Percentiles rank a stretch among this genome's conserved stretches.
Evolutionary conservation across 2,329 filamentous ascomycete genomes (phyloP).

Genomic region (Cordyceps pruinosa): DNA sequence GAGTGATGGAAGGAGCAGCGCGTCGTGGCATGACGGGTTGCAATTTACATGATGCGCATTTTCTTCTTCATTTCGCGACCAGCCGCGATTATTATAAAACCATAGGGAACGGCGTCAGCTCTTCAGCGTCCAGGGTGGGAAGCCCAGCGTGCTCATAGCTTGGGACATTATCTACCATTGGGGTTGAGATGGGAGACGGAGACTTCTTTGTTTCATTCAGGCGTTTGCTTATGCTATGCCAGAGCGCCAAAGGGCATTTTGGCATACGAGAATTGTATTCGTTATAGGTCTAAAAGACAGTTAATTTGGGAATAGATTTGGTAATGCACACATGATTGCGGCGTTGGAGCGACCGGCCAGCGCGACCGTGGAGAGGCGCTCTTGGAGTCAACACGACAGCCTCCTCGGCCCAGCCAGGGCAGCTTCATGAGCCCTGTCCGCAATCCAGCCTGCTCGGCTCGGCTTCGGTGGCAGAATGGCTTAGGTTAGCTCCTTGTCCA

Average conservation of each 20-base stretch:
- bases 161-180: slow-evolving; percentile 4
- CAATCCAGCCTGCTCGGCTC: not conserved
- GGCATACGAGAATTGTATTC: slow-evolving; percentile 8
- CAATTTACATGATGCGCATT: not conserved
- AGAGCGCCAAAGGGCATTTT: not conserved
- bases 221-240: slow-evolving; percentile 4
- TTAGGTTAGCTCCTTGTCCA: not conserved
- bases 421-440: not conserved
- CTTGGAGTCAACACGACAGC: too few relatives aligned
- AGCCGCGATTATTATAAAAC: slow-evolving; percentile 1
- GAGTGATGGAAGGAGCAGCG: not conserved
- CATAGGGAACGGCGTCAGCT: slow-evolving; percentile 10
- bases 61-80: not conserved
- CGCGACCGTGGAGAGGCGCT: too few relatives aligned
- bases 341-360: not conserved
- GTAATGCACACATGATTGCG: not conserved
- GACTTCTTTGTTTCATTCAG: not conserved
- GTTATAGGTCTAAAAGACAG: not conserved
- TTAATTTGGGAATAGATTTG: slow-evolving; percentile 5
- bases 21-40: not conserved
- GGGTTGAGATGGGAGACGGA: slow-evolving; percentile 2
- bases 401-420: too few relatives aligned
- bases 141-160: not conserved
- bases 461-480: not conserved
- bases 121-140: slow-evolving; percentile 4